Conservation (phyloP, 768 basidiomycete species). For the Tylopilus felleus region DNA sequence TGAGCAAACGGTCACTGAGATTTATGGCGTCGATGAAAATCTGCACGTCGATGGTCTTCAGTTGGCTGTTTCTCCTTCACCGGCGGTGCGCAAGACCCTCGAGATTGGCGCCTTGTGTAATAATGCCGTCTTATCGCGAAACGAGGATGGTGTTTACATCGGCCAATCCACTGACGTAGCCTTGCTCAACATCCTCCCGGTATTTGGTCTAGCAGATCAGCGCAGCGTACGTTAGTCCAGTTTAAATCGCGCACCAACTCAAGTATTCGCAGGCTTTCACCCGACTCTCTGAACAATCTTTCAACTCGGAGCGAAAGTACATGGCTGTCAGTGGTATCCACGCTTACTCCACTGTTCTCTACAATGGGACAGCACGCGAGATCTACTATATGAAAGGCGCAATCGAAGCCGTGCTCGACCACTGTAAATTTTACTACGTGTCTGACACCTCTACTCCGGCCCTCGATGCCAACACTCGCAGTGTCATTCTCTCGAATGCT, state of each 20-base stretch:
- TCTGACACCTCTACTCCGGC: conserved; percentile 84
- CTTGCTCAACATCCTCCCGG: conserved; percentile 70
- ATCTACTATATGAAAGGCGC: conserved; percentile 92
- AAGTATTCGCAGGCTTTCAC: conserved; percentile 51
- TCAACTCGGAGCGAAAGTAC: conserved; percentile 91
- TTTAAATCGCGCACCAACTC: background rate
- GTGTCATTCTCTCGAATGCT: conserved; percentile 68
- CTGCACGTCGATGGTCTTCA: conserved; percentile 55
- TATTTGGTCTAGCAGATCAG: conserved; percentile 66
- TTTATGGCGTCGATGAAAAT: conserved; percentile 84
- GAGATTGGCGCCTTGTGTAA: conserved; percentile 90
- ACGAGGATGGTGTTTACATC: conserved; percentile 69
- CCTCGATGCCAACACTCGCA: conserved; percentile 66
- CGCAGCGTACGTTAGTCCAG: conserved; percentile 51
- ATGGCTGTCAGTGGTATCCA: conserved; percentile 88
- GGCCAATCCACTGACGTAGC: conserved; percentile 96
- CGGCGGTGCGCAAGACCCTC: conserved; percentile 70
- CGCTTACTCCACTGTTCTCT: conserved; percentile 26
- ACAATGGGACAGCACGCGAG: conserved; percentile 48
- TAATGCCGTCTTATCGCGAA: conserved; percentile 63
- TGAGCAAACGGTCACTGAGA: conserved; percentile 89
- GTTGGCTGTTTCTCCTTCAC: conserved; percentile 46
- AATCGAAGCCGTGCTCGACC: conserved; percentile 80
- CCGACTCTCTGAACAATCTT: conserved; percentile 76
- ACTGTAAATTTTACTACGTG: conserved; percentile 88